Base-by-base conservation (phyloP, 805 yeast species). In the Wickerhamiella sergipiensis region DNA sequence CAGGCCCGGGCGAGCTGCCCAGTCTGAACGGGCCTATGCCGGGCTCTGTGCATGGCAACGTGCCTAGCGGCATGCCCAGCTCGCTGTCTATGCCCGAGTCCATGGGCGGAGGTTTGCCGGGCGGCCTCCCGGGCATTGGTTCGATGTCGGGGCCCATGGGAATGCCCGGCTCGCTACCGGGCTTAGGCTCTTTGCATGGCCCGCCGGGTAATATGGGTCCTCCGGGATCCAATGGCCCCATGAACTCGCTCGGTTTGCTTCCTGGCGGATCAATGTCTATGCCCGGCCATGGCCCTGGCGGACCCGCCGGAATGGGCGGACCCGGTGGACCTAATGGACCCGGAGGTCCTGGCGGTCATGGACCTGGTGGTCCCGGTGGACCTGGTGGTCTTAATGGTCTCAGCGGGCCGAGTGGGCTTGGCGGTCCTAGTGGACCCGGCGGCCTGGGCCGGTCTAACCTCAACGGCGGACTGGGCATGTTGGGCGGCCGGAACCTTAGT, bases 1-100 rank as follows among this genome's bases (percentile, higher is more conserved):
- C 46, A n/a, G 46, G 46, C 17, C 46, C 46, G 19, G 46, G 40
- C 40, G 33, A 29, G 15, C 33, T 43, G 29, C 46, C 46, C 29
- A 23, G 19, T 6, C n/a, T 43, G 36, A 23, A 23, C 36, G 21
- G 23, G 19, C 24, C 33, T 9, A 23, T 21, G 18, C 23, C 24
- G 46, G 33, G 46, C 31, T 23, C 23, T 7, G 15, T 23, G 19
- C 33, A 12, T 22, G 29, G 29, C 10, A 23, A 15, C 19, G 19
- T 36, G 9, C 40, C 40, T 9, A 17, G 40, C 7, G 17, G 19
- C 15, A 36, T 36, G 40, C 40, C 40, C 3, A 13, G 9, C 19
- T 36, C 24, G 33, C 18, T 23, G 46, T 13, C 46, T 6, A 43
- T 43, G 46, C 36, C 31, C 4, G 46, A 21, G 17, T 15, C 36